Conservation (phyloP, 768 basidiomycete genomes). For the Mycena sanguinolenta region DNA sequence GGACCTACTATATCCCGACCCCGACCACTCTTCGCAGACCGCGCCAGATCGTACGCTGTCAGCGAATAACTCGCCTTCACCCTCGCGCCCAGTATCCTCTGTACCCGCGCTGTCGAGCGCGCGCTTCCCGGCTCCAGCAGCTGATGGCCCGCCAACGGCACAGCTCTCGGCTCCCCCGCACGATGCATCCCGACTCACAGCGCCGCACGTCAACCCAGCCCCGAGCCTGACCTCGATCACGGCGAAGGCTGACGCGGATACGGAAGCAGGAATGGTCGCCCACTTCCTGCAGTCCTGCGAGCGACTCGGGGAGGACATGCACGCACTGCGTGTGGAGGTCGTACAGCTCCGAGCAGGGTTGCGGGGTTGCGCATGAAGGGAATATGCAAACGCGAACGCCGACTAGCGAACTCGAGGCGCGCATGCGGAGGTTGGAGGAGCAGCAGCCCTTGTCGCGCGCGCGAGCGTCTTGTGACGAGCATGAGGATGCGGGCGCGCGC, state of each 20-base stretch:
- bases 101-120: conserved; percentile 20
- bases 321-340: conserved; percentile 17
- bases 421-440: conserved; percentile 10
- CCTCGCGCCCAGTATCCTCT: conserved; percentile 7
- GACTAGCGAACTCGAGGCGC: neutral
- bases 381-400: neutral
- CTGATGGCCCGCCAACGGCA: too few species aligned
- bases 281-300: conserved; percentile 25
- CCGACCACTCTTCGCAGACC: too few species aligned
- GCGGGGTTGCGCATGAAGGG: too few species aligned
- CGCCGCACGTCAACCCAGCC: too few species aligned
- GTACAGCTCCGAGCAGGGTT: conserved; percentile 15
- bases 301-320: conserved; percentile 22
- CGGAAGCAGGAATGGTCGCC: neutral
- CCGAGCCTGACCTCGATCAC: too few species aligned
- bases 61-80: neutral
- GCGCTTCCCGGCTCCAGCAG: neutral
- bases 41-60: too few species aligned
- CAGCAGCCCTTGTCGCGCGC: too few species aligned
- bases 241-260: too few species aligned
- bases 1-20: conserved; percentile 20
- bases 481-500: too few species aligned
- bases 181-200: too few species aligned
- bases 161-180: too few species aligned
- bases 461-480: too few species aligned